These are phyloP conservation scores for Grosmannia serpens DNA, from an alignment of 2,329 filamentous ascomycete genomes.

Conservation along the genomic window DNA sequence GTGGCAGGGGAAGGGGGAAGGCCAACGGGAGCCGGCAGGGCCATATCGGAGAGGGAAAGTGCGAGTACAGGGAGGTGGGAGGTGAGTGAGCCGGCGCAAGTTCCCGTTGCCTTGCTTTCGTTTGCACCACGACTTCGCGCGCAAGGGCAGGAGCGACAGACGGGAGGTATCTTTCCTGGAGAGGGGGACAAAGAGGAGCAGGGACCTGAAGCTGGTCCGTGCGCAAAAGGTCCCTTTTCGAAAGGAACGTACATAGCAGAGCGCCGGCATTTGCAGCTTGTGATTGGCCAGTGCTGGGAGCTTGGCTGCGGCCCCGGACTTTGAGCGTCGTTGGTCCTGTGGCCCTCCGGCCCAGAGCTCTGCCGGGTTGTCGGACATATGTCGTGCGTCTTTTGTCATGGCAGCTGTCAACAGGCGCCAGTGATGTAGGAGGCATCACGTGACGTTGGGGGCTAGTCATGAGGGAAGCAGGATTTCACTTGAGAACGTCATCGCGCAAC, in stretches of 20 bases:
- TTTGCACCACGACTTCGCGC: background rate
- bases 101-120: background rate
- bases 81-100: slow-evolving; percentile 9
- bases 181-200: slow-evolving; percentile 3
- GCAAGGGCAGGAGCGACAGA: background rate
- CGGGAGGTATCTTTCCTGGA: background rate
- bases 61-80: background rate
- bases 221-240: background rate
- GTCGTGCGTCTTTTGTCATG: background rate
- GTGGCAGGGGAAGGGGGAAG: background rate
- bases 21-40: background rate
- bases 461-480: background rate
- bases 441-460: background rate
- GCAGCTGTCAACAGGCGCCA: background rate
- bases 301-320: background rate
- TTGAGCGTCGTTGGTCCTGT: background rate
- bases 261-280: background rate
- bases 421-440: background rate
- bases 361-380: too few relatives aligned
- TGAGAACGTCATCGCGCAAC: background rate
- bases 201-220: slow-evolving; percentile 1
- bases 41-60: background rate
- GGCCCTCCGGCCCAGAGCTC: background rate
- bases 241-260: background rate
- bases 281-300: background rate